Evolutionary conservation across 768 basidiomycete species (phyloP).

Genomic region (Naganishia vishniacii): DNA sequence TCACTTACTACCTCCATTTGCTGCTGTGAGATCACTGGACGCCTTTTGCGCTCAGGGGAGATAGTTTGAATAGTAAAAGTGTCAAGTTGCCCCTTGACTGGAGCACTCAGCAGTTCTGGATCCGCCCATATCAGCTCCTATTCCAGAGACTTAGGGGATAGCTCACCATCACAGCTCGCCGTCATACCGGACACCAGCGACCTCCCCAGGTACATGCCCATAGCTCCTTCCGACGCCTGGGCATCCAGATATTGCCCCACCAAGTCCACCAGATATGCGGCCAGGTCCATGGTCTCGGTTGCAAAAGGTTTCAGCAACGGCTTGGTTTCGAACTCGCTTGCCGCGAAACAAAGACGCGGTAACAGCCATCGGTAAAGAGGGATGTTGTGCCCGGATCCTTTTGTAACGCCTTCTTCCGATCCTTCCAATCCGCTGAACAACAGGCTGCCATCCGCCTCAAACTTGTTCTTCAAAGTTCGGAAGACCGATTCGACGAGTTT

Average conservation of each 20-base stretch:
- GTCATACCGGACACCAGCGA: conserved; percentile 26
- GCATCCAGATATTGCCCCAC: conserved; percentile 30
- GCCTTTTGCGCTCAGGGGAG: conserved; percentile 6
- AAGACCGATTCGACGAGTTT: conserved; percentile 10
- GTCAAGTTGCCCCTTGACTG: background rate
- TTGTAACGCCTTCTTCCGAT: background rate
- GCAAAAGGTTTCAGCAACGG: background rate
- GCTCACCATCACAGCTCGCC: conserved; percentile 28
- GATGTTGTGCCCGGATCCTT: conserved; percentile 11
- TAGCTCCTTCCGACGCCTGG: conserved; percentile 25
- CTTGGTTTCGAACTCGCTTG: conserved; percentile 6
- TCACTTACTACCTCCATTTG: background rate
- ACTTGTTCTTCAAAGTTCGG: background rate
- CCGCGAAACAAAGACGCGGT: conserved; percentile 28
- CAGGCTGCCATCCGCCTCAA: conserved; percentile 2
- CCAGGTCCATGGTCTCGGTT: conserved; percentile 26
- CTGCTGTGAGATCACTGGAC: background rate
- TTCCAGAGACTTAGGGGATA: background rate
- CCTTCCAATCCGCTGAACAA: conserved; percentile 5
- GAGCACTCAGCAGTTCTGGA: conserved; percentile 20
- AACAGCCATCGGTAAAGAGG: conserved; percentile 43
- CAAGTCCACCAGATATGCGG: conserved; percentile 10
- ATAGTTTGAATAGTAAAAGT: conserved; percentile 16
- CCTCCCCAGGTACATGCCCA: conserved; percentile 10
- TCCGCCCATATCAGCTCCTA: background rate